Evolutionary conservation across 331 rosid species (phyloP), one percentile per base, ranked within the genome.

Genomic region (Acacia concinna): DNA sequence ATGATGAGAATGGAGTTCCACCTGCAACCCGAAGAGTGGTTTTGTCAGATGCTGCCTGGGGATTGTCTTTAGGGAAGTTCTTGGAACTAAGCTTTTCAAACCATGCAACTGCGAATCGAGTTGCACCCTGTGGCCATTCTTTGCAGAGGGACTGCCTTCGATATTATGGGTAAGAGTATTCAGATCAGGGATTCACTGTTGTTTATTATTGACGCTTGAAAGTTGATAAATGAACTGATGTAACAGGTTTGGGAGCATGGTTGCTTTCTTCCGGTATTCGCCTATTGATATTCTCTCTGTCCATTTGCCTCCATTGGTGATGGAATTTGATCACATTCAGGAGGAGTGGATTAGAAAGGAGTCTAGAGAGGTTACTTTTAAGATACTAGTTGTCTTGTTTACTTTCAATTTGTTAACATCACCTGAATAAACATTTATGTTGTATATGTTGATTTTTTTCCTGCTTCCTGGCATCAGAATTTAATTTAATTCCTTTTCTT

Each of bases 21-120:
- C 97, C 97, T 17, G 98, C 98, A 76, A 93, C 98, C 70, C 94
- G 85, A 25, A 91, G 99, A 81, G 94, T 96, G 51, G 82, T 96
- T 73, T 93, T 96, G 99, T 96, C 98, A 0, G 94, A 96, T 89
- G 97, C 99, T 73, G 99, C 99, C 2, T 96, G 99, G 99, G 98
- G 97, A 49, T 90, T 96, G 84, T 96, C 99, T 69, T 91, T 96
- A 85, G 99, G 99, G 73, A 96, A 96, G 87, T 96, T 96, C 86
- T 86, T 96, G 92, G 99, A 96, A 84, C 95, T 96, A 73, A 91
- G 99, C 86, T 96, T 96, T 81, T 93, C 99, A 80, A 96, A 96
- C 79, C 97, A 96, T 81, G 98, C 99, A 46, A 96, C 99, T 79
- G 99, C 99, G 4, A 96, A 96, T 84, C 97, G 99, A 25, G 90